phyloP scores from a whole-genome alignment of 2,329 filamentous ascomycete species.

The Penicillium sp. region DNA sequence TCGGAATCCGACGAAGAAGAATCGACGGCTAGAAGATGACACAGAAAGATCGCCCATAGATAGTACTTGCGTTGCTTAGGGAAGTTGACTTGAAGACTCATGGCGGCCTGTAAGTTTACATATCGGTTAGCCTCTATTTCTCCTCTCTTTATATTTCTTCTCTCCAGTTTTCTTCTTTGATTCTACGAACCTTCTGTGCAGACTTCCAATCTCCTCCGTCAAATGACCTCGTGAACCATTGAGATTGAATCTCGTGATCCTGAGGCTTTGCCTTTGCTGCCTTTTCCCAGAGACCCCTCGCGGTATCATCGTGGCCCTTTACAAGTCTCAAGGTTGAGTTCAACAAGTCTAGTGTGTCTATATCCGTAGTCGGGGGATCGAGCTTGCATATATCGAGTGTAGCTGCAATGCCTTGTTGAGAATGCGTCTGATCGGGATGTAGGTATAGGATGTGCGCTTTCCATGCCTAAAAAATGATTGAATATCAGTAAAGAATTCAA shows the following conservation, averaged over 20 bases:
- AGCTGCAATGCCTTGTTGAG: slow-evolving; percentile 41
- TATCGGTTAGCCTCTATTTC: background rate
- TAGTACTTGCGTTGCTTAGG: slow-evolving; percentile 46
- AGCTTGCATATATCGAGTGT: slow-evolving; percentile 40
- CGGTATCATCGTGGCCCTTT: slow-evolving; percentile 30
- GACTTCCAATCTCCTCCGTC: slow-evolving; percentile 42
- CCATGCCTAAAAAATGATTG: slow-evolving; percentile 32
- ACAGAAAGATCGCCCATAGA: slow-evolving; percentile 48
- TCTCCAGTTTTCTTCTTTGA: background rate
- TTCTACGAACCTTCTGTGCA: slow-evolving; percentile 44
- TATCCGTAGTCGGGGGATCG: slow-evolving; percentile 41
- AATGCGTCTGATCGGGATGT: slow-evolving; percentile 39
- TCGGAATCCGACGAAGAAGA: slow-evolving; percentile 37
- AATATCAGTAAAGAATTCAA: background rate
- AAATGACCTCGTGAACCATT: slow-evolving; percentile 44
- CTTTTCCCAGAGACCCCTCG: slow-evolving; percentile 42
- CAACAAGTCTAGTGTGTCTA: slow-evolving; percentile 43
- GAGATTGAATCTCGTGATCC: slow-evolving; percentile 41
- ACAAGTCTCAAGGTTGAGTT: slow-evolving; percentile 37
- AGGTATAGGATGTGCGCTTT: slow-evolving; percentile 40
- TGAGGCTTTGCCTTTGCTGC: slow-evolving; percentile 43
- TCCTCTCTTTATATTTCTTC: background rate
- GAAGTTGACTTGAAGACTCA: slow-evolving; percentile 49
- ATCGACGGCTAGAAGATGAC: slow-evolving; percentile 38
- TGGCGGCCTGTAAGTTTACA: slow-evolving; percentile 37